Evolutionary conservation across 345 rosid genomes (phyloP).

Genomic region (Noccaea caerulescens): DNA sequence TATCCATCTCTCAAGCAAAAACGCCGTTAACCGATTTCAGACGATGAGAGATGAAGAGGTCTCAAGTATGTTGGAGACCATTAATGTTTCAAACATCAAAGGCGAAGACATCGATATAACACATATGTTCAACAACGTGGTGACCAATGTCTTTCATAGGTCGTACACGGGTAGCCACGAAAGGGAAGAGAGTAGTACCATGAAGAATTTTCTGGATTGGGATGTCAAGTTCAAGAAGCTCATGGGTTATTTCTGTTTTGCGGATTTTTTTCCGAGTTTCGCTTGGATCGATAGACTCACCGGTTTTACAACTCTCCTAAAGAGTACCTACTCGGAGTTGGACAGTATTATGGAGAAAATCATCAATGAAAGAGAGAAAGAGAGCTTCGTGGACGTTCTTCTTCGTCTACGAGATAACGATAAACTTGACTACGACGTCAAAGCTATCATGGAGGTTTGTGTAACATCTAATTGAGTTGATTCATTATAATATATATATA

Average conservation of each 20-base stretch:
- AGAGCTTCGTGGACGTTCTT: constrained; percentile 38
- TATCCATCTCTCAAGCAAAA: constrained; percentile 32
- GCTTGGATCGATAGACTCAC: constrained; percentile 36
- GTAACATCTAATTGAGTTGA: neutral
- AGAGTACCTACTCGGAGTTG: constrained; percentile 21
- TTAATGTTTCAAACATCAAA: constrained; percentile 27
- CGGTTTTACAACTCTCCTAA: constrained; percentile 22
- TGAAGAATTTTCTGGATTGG: constrained; percentile 50
- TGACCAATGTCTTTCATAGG: constrained; percentile 42
- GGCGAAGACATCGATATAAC: constrained; percentile 47
- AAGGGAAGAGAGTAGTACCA: constrained; percentile 38
- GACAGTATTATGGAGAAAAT: constrained; percentile 35
- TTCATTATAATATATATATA: neutral
- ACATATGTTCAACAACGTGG: constrained; percentile 26
- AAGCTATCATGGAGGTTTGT: constrained; percentile 45
- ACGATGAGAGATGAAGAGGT: constrained; percentile 41
- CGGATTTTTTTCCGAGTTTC: constrained; percentile 36
- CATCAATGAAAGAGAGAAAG: constrained; percentile 36
- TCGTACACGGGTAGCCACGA: constrained; percentile 54
- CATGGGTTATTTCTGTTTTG: constrained; percentile 33
- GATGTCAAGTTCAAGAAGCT: constrained; percentile 50
- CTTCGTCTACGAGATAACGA: constrained; percentile 37
- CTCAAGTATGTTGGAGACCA: constrained; percentile 31
- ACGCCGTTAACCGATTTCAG: constrained; percentile 31
- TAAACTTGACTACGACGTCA: constrained; percentile 38